Evolutionary conservation across 2,329 filamentous ascomycete genomes (phyloP), one percentile per base, ranked within the genome.

Genomic region (Phoma sp.): DNA sequence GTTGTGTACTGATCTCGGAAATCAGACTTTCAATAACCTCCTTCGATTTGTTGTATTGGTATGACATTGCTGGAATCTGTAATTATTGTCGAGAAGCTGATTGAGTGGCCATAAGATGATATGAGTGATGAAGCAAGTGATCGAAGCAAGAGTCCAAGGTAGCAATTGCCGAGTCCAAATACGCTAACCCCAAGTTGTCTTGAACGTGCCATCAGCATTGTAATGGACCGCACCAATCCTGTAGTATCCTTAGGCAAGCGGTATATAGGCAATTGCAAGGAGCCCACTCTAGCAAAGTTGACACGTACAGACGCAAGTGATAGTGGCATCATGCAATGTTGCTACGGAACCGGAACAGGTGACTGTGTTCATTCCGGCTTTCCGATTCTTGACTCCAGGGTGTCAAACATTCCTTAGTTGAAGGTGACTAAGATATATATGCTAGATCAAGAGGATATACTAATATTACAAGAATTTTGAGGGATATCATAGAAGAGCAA

Each of bases 401-500:
- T 6, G n/a, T 42, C 21, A 2, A 17, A 28, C 21, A 45, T 45
- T 28, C n/a, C n/a, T 28, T 11, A 28, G 10, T 7, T 10, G 21
- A 38, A 10, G 30, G 17, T 14, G 15, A 21, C 6, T 36, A 21
- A 36, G 17, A 32, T 49, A 25, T 36, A 32, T 40, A 49, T 45
- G 28, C 51, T 54, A 54, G n/a, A n/a, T n/a, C 45, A 54, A 40
- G 34, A 18, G 30, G 49, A 34, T 28, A 6, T 48, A 54, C 33
- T 45, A 36, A 45, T 33, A 45, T 48, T 54, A 54, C 39, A 54
- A 54, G 33, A 5, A 21, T 18, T 36, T 45, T 49, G 39, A 14
- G 39, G 50, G 26, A 54, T 54, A 54, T 54, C 51, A 49, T 49
- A 37, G 23, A 45, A 46, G 21, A 21, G 43, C 33, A 21, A 45